Conservation (phyloP, 2,329 filamentous ascomycete genomes). For the Fusarium tricinctum region DNA sequence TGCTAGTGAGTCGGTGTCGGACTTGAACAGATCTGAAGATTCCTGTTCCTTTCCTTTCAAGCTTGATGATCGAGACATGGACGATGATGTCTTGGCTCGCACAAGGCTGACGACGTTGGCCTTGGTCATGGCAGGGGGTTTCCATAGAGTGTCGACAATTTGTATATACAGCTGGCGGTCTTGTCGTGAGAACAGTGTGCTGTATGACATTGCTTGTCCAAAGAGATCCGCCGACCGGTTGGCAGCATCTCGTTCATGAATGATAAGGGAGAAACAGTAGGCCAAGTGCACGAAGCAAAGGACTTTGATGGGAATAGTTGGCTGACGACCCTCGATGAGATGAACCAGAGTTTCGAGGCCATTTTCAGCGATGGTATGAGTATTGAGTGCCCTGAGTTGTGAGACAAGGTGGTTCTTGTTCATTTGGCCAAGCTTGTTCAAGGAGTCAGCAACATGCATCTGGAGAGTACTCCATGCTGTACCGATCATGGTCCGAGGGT, state of each 20-base stretch:
- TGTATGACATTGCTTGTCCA: constrained; percentile 62
- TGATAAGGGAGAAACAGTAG: constrained; percentile 64
- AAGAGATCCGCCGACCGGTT: constrained; percentile 59
- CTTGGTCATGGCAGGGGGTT: constrained; percentile 56
- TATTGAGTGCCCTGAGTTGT: constrained; percentile 58
- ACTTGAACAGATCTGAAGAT: constrained; percentile 50
- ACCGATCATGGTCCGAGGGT: constrained; percentile 56
- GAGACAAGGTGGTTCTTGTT: constrained; percentile 59
- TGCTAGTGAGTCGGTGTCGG: constrained; percentile 56
- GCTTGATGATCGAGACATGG: constrained; percentile 45
- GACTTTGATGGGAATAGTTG: constrained; percentile 59
- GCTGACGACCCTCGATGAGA: constrained; percentile 57
- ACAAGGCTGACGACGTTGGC: constrained; percentile 51
- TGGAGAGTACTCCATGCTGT: constrained; percentile 62
- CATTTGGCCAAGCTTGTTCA: constrained; percentile 58
- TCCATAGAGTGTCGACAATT: constrained; percentile 64
- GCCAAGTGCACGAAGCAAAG: constrained; percentile 67
- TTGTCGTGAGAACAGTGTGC: constrained; percentile 55
- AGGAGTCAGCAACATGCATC: constrained; percentile 62
- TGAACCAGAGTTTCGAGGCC: constrained; percentile 60
- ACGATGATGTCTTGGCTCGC: constrained; percentile 34
- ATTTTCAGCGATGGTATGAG: constrained; percentile 55
- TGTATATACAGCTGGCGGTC: constrained; percentile 59
- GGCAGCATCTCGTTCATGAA: constrained; percentile 59
- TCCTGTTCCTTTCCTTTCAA: constrained; percentile 61